Evolutionary conservation across 805 yeast species (phyloP).

Genomic region (Wilhelminamyces savonicus): DNA sequence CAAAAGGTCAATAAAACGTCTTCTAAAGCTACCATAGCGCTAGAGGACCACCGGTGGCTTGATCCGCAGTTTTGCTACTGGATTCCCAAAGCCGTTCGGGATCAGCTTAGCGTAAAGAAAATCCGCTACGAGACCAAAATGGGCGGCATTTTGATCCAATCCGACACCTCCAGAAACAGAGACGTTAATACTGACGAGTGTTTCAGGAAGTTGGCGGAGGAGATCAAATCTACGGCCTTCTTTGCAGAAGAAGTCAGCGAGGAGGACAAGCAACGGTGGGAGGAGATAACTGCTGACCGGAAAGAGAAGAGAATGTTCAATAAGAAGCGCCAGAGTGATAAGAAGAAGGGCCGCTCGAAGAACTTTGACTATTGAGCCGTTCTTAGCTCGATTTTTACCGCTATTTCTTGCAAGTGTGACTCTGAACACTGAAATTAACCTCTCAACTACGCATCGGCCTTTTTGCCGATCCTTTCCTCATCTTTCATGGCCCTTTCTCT

Average conservation of each 20-base stretch:
- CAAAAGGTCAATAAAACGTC: constrained; percentile 76
- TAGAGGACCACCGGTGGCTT: constrained; percentile 39
- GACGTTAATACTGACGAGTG: constrained; percentile 54
- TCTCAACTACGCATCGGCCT: no score
- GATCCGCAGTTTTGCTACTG: constrained; percentile 37
- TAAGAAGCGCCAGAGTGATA: constrained; percentile 33
- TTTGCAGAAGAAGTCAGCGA: constrained; percentile 44
- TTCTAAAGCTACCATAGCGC: constrained; percentile 58
- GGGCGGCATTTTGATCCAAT: constrained; percentile 53
- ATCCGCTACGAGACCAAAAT: constrained; percentile 50
- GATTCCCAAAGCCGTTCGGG: constrained; percentile 51
- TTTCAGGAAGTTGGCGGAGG: constrained; percentile 49
- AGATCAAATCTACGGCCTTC: constrained; percentile 40
- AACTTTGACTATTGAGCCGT: constrained; percentile 25
- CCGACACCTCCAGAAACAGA: constrained; percentile 55
- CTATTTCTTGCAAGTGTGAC: no score
- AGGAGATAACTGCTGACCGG: constrained; percentile 20
- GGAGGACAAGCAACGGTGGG: constrained; percentile 49
- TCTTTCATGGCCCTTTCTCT: no score
- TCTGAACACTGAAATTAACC: no score
- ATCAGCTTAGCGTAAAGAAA: constrained; percentile 30
- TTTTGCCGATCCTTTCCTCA: no score
- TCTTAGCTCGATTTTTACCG: no score
- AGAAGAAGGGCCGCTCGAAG: constrained; percentile 29
- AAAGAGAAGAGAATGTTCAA: constrained; percentile 27